A percentile compares a stretch with the other conserved stretches of the same genome.
phyloP scores from a whole-genome alignment of 495 filamentous ascomycete species.

The Cercophora sp. region DNA sequence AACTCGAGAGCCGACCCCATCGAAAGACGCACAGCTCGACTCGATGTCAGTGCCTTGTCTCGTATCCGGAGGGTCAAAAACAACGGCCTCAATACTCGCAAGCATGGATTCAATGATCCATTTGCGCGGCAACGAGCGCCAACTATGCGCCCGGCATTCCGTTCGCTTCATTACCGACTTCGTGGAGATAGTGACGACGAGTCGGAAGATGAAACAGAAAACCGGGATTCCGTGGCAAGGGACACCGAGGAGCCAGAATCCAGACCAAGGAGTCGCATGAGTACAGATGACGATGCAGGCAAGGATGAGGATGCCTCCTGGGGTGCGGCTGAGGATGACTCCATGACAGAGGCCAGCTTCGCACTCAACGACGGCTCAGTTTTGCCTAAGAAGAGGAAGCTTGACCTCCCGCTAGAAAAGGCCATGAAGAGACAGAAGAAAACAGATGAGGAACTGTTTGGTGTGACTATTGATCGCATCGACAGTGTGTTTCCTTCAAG shows the following conservation, averaged over 20 bases:
- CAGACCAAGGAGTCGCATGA: conserved; percentile 72
- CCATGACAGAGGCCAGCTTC: conserved; percentile 54
- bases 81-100: conserved; percentile 54
- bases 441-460: conserved; percentile 76
- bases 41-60: conserved; percentile 63
- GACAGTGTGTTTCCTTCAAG: conserved; percentile 43
- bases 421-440: conserved; percentile 68
- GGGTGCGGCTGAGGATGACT: conserved; percentile 48
- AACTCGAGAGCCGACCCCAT: conserved; percentile 60
- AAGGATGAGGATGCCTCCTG: conserved; percentile 56
- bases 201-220: conserved; percentile 45
- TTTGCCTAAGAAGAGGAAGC: conserved; percentile 65
- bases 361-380: conserved; percentile 36
- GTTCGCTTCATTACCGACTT: conserved; percentile 52
- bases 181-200: conserved; percentile 57
- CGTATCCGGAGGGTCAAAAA: conserved; percentile 65
- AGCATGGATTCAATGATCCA: conserved; percentile 71
- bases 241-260: conserved; percentile 84
- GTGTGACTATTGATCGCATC: conserved; percentile 51
- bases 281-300: conserved; percentile 59
- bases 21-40: conserved; percentile 44
- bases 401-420: conserved; percentile 55
- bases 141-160: conserved; percentile 40
- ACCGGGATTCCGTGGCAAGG: conserved; percentile 52
- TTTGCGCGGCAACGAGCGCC: conserved; percentile 63